Conservation (phyloP, 352 stramenopile species). For the Pythium brassicae region DNA sequence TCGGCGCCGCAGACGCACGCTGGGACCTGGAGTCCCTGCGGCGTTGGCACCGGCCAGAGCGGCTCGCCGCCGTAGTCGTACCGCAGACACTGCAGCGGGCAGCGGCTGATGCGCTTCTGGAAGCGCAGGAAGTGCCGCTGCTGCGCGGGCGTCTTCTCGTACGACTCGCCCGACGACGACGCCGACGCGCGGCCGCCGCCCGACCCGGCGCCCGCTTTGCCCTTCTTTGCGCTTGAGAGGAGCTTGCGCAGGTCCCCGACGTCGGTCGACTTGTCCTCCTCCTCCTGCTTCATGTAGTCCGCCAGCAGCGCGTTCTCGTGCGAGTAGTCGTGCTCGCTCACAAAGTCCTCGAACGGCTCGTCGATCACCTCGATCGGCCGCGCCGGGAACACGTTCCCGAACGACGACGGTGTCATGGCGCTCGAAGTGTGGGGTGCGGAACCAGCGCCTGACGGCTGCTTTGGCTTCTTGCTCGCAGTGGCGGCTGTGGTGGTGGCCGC, state of each 20-base stretch:
- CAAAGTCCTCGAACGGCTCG: constrained; percentile 71
- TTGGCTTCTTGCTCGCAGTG: constrained; percentile 3
- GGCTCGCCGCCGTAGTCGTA: constrained; percentile 86
- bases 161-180: constrained; percentile 54
- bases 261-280: constrained; percentile 73
- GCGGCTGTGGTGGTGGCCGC: constrained; percentile 12
- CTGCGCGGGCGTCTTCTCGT: constrained; percentile 71
- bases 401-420: neutral
- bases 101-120: constrained; percentile 79
- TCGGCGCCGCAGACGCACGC: constrained; percentile 54
- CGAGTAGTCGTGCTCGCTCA: constrained; percentile 51
- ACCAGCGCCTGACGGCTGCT: neutral
- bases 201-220: neutral
- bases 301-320: constrained; percentile 74
- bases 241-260: constrained; percentile 53
- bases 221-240: constrained; percentile 54
- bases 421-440: constrained; percentile 5
- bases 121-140: constrained; percentile 83
- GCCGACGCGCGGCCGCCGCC: constrained; percentile 5
- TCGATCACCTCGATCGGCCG: constrained; percentile 70
- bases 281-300: constrained; percentile 76
- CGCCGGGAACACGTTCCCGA: constrained; percentile 31
- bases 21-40: constrained; percentile 44
- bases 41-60: constrained; percentile 62
- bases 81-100: constrained; percentile 71